A percentile compares a stretch with the other conserved stretches of the same genome.
Conservation (phyloP, 1,284 basidiomycete genomes). For the Somion occarium region DNA sequence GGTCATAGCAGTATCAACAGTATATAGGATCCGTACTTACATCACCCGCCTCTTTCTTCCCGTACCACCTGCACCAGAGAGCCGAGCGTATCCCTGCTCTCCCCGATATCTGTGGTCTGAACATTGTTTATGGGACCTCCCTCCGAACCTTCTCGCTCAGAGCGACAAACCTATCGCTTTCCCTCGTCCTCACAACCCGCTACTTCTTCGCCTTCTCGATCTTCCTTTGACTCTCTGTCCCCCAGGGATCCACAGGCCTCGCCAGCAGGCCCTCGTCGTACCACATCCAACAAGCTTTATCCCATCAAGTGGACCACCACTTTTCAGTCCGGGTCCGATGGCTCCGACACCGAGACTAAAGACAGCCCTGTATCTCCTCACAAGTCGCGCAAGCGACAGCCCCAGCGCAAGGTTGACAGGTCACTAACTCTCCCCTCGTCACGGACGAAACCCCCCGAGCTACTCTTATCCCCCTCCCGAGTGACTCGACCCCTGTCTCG, state of each 20-base stretch:
- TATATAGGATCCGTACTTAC: not conserved
- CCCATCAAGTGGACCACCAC: slow-evolving; percentile 18
- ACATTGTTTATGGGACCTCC: slow-evolving; percentile 26
- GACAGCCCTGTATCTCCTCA: slow-evolving; percentile 16
- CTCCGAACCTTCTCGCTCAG: slow-evolving; percentile 21
- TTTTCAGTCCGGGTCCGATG: slow-evolving; percentile 16
- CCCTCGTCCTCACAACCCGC: slow-evolving; percentile 20
- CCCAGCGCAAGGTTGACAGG: slow-evolving; percentile 24
- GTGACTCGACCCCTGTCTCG: slow-evolving; percentile 33
- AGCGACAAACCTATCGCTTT: slow-evolving; percentile 21
- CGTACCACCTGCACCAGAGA: not conserved
- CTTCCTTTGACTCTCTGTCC: slow-evolving; percentile 14
- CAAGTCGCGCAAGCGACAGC: slow-evolving; percentile 17
- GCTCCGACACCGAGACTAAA: slow-evolving; percentile 23
- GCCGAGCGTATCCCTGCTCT: not conserved
- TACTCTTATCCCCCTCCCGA: slow-evolving; percentile 21
- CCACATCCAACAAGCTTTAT: slow-evolving; percentile 22
- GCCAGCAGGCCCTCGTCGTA: slow-evolving; percentile 17
- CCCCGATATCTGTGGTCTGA: not conserved
- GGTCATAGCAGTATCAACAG: not conserved
- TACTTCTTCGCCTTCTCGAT: slow-evolving; percentile 17
- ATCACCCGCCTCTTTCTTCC: not conserved
- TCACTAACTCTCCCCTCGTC: slow-evolving; percentile 24
- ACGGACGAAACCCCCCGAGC: slow-evolving; percentile 22
- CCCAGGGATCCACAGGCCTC: slow-evolving; percentile 17